Evolutionary conservation across 2,329 filamentous ascomycete genomes (phyloP).

Genomic region (Tympanopsis confertula): DNA sequence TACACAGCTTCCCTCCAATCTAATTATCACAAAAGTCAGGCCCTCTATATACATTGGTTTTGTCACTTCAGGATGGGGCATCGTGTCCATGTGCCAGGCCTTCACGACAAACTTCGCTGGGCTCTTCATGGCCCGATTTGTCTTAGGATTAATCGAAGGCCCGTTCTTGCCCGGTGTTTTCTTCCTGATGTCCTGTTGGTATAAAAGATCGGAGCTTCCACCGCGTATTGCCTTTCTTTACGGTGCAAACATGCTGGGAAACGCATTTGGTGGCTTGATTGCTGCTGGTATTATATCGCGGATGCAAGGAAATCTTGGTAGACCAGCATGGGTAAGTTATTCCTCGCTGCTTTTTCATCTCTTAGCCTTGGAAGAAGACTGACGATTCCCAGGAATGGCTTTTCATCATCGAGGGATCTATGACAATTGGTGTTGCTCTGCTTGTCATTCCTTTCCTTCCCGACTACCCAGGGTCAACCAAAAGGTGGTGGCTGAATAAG

Average conservation of each 20-base stretch:
- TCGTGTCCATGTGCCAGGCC: constrained; percentile 17
- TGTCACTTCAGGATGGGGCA: constrained; percentile 10
- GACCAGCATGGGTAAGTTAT: constrained; percentile 21
- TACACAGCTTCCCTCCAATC: constrained; percentile 8
- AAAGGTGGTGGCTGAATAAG: too few relatives aligned
- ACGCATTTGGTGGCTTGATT: constrained; percentile 21
- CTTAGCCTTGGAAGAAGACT: constrained; percentile 19
- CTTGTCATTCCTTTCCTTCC: constrained; percentile 38
- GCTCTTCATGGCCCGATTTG: constrained; percentile 7
- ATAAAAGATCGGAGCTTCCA: constrained; percentile 25
- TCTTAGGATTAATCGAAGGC: constrained; percentile 8
- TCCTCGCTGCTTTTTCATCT: constrained; percentile 26
- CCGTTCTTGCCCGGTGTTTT: constrained; percentile 9
- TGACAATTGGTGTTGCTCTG: constrained; percentile 38
- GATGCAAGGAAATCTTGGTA: constrained; percentile 15
- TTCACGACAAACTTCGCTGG: constrained; percentile 12
- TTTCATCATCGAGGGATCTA: constrained; percentile 43
- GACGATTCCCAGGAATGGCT: constrained; percentile 25
- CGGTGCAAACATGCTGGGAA: constrained; percentile 19
- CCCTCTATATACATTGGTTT: constrained; percentile 12
- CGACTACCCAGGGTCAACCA: constrained; percentile 38
- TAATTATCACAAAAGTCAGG: constrained; percentile 9
- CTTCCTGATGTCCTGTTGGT: constrained; percentile 18
- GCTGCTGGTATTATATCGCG: constrained; percentile 18
- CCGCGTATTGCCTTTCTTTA: constrained; percentile 21